Evolutionary conservation across 352 stramenopile genomes (phyloP), one percentile per base, ranked within the genome.

Genomic region (Peronospora farinosa): DNA sequence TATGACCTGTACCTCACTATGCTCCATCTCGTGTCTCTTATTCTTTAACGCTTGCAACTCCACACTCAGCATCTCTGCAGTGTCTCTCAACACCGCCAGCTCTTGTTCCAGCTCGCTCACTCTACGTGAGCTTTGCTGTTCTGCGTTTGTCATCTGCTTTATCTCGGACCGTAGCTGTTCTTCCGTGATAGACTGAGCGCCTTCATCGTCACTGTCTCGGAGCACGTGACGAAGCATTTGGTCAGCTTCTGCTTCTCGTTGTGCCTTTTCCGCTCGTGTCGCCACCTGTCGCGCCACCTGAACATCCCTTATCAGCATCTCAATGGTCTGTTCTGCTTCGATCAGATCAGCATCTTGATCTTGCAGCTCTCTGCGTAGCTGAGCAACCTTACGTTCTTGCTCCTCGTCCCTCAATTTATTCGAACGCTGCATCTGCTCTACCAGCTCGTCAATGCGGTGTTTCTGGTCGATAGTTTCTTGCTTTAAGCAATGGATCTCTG

Each of bases 241-340:
- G 7, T 66, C 58, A 5, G 58, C 42, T 51, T 66, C 58, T n/a
- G 52, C 47, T 12, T 58, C 47, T 3, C 47, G 52, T 28, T 63
- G 52, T 21, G 47, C 40, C 17, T 62, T 17, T 42, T 66, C 58
- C 7, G 58, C 58, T 44, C 32, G 41, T 19, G 35, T 19, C 9
- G 39, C 40, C n/a, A 33, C 23, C 35, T 47, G 17, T 8, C 44
- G 40, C 8, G 43, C 17, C 12, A 27, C 19, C 16, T 53, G 16
- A 3, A 63, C 35, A 19, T 57, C 40, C 41, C 40, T 45, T 10
- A 32, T 53, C 13, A 65, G 33, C 31, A 35, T 33, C 11, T 40
- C 40, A 12, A 27, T 27, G 23, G 23, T 27, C 23, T 38, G 2
- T 7, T 28, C 21, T n/a, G 57, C 45, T 51, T 50, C 25, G 5